A percentile compares a stretch with the other conserved stretches of the same genome.
Conservation (phyloP, 345 rosid species). For the Carallia pectinifolia region DNA sequence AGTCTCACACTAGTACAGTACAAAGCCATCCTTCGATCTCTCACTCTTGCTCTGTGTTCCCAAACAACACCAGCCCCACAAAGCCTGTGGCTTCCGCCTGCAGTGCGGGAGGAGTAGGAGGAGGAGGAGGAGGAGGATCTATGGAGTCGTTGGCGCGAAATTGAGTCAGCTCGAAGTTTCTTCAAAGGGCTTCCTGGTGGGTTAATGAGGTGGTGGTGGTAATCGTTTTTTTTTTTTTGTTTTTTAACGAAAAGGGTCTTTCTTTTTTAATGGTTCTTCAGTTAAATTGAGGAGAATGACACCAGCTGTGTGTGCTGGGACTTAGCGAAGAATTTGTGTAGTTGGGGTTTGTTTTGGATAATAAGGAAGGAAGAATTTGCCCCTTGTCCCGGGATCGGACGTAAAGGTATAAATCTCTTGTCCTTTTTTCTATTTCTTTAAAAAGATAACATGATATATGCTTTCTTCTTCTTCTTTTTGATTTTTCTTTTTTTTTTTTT, state of each 20-base stretch:
- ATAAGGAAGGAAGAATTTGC: background rate
- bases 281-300: too few species aligned
- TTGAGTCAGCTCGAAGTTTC: background rate
- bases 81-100: too few species aligned
- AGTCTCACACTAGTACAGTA: too few species aligned
- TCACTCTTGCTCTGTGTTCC: too few species aligned
- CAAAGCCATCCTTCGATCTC: too few species aligned
- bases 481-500: background rate
- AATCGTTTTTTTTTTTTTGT: background rate
- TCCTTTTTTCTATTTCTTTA: background rate
- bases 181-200: too few species aligned
- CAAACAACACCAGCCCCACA: too few species aligned
- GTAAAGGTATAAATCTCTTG: background rate
- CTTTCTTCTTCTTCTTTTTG: background rate
- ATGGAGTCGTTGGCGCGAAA: background rate
- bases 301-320: constrained; percentile 2
- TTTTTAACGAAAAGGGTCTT: background rate
- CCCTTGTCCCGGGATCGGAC: background rate
- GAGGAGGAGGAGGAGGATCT: too few species aligned
- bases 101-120: too few species aligned
- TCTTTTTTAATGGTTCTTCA: background rate
- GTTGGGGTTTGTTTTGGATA: constrained; percentile 6
- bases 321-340: background rate
- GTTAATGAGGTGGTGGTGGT: background rate
- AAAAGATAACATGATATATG: background rate